A percentile compares a stretch with the other conserved stretches of the same genome.
These are phyloP conservation scores for Colletotrichum liaoningense DNA, from an alignment of 2,329 filamentous ascomycete genomes.

Conservation along the genomic window DNA sequence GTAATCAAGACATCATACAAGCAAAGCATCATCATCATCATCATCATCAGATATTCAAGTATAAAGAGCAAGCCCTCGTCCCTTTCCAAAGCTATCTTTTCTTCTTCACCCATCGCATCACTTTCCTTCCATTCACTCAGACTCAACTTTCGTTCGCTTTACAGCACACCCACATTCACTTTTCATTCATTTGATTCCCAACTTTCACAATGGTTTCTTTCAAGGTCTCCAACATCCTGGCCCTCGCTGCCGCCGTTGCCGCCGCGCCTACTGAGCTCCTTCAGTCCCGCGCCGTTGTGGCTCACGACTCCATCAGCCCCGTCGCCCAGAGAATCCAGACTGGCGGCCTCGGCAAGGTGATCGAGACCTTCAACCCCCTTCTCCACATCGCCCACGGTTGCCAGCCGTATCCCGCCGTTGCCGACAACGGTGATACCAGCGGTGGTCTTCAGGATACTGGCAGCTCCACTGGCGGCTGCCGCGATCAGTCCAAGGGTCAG, in stretches of 20 bases:
- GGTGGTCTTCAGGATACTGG: constrained; percentile 50
- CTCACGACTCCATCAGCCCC: constrained; percentile 16
- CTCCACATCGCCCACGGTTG: constrained; percentile 42
- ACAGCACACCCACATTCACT: constrained; percentile 2
- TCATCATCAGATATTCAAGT: not conserved
- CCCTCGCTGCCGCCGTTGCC: constrained; percentile 16
- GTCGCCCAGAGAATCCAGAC: constrained; percentile 11
- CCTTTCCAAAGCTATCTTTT: not conserved
- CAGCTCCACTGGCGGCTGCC: constrained; percentile 44
- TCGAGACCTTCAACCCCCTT: constrained; percentile 37
- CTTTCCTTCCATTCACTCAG: constrained; percentile 2
- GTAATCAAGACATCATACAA: not conserved
- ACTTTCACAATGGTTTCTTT: constrained; percentile 26
- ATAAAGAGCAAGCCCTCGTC: not conserved
- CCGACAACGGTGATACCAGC: constrained; percentile 34
- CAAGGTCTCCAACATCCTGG: constrained; percentile 17
- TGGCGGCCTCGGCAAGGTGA: constrained; percentile 32
- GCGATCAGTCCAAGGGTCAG: constrained; percentile 46
- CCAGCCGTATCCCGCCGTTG: constrained; percentile 37
- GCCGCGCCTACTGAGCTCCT: constrained; percentile 13
- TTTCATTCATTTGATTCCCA: not conserved
- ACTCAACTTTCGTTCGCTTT: constrained; percentile 3
- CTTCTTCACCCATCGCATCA: constrained; percentile 1
- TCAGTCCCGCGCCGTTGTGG: constrained; percentile 9
- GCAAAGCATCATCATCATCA: not conserved